Evolutionary conservation across 192 early-diverging fungal species (phyloP).

Genomic region (Nowakowskiella sp.): DNA sequence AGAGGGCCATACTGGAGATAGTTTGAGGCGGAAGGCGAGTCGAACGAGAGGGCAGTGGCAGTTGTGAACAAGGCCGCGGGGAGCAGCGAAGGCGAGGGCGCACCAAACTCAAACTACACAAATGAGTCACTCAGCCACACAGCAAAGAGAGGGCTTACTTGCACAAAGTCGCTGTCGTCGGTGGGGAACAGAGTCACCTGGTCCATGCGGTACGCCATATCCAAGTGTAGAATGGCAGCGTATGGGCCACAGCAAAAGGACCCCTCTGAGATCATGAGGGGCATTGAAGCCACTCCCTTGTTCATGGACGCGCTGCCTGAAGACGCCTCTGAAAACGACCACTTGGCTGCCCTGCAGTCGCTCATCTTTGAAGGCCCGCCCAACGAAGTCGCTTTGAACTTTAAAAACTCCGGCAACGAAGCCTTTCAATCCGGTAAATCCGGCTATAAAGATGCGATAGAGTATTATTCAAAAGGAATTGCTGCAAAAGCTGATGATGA

Average conservation of each 20-base stretch:
- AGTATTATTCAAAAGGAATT: slow-evolving; percentile 83
- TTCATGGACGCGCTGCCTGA: slow-evolving; percentile 82
- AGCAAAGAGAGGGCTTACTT: too few species aligned
- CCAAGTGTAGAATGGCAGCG: too few species aligned
- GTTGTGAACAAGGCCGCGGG: slow-evolving; percentile 6
- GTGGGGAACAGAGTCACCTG: too few species aligned
- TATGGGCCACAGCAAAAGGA: too few species aligned
- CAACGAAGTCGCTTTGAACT: slow-evolving; percentile 83
- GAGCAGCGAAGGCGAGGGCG: slow-evolving; percentile 25
- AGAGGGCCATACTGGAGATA: slow-evolving; percentile 32
- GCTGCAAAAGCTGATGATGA: slow-evolving; percentile 58
- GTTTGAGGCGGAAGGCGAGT: slow-evolving; percentile 8
- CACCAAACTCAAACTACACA: slow-evolving; percentile 25
- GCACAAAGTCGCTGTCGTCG: too few species aligned
- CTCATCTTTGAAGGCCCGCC: slow-evolving; percentile 89
- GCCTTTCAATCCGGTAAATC: slow-evolving; percentile 63
- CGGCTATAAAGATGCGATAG: slow-evolving; percentile 65
- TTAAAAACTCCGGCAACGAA: slow-evolving; percentile 95
- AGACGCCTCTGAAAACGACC: slow-evolving; percentile 61
- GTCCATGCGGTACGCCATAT: too few species aligned
- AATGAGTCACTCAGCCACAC: too few species aligned
- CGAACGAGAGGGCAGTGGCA: slow-evolving; percentile 3
- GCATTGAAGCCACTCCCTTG: too few species aligned
- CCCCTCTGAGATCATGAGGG: too few species aligned
- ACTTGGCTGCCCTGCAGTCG: slow-evolving; percentile 72